phyloP scores from a whole-genome alignment of 768 basidiomycete species.

The Mycena venus region DNA sequence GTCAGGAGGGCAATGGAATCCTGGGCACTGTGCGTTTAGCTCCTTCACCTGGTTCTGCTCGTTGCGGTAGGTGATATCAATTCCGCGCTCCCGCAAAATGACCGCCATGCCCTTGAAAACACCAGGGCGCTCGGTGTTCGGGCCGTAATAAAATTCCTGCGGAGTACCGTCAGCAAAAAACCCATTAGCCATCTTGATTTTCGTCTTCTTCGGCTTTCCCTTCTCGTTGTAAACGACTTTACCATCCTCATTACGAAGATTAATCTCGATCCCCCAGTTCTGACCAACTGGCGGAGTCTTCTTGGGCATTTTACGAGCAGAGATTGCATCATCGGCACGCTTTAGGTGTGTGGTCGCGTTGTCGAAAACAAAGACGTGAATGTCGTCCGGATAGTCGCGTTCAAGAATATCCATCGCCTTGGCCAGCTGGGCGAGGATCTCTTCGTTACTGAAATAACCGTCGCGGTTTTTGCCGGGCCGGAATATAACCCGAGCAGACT shows the following conservation, averaged over 20 bases:
- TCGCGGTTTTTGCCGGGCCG: slow-evolving; percentile 43
- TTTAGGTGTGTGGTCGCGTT: slow-evolving; percentile 54
- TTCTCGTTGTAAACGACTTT: slow-evolving; percentile 36
- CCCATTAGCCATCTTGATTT: slow-evolving; percentile 46
- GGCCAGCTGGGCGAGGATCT: slow-evolving; percentile 44
- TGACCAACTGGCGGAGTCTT: slow-evolving; percentile 27
- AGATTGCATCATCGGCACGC: slow-evolving; percentile 43
- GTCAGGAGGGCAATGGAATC: slow-evolving; percentile 25
- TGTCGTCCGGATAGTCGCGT: slow-evolving; percentile 43
- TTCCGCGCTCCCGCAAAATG: slow-evolving; percentile 14
- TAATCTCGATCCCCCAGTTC: slow-evolving; percentile 39
- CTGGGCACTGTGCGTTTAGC: slow-evolving; percentile 21
- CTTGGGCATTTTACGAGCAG: slow-evolving; percentile 52
- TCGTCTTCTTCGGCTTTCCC: slow-evolving; percentile 41
- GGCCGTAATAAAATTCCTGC: slow-evolving; percentile 48
- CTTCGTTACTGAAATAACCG: slow-evolving; percentile 46
- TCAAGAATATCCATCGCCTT: slow-evolving; percentile 34
- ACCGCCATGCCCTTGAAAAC: slow-evolving; percentile 50
- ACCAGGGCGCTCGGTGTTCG: slow-evolving; percentile 37
- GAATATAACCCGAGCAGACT: slow-evolving; percentile 35
- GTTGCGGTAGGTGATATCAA: background rate
- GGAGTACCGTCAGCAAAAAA: slow-evolving; percentile 38
- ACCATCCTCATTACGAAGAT: slow-evolving; percentile 32
- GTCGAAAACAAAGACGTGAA: slow-evolving; percentile 45
- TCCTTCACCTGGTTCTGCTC: background rate